These are phyloP conservation scores for Delonix regia DNA, from an alignment of 306 rosid genomes.

Conservation along the genomic window DNA sequence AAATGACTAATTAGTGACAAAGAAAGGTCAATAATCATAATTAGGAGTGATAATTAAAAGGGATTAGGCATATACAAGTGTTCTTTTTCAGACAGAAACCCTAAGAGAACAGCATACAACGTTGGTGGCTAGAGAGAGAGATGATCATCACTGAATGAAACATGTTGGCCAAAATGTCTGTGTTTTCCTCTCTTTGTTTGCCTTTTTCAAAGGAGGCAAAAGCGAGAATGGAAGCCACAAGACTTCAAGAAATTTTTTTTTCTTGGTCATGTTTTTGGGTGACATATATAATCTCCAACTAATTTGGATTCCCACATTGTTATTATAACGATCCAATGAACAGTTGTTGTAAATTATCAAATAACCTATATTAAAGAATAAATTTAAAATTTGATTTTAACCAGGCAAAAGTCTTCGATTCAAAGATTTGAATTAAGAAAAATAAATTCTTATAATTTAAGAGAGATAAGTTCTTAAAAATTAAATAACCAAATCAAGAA, in stretches of 20 bases:
- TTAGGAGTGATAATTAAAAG: constrained; percentile 37
- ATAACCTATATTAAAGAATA: too few species aligned
- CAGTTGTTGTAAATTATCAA: too few species aligned
- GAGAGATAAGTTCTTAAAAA: too few species aligned
- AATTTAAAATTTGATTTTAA: too few species aligned
- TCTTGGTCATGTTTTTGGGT: constrained; percentile 75
- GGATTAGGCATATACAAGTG: constrained; percentile 30
- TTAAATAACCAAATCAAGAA: too few species aligned
- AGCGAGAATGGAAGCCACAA: not conserved
- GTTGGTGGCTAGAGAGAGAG: not conserved
- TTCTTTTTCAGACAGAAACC: constrained; percentile 19
- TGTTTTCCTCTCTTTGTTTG: constrained; percentile 40
- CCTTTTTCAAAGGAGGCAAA: constrained; percentile 34
- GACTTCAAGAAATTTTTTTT: constrained; percentile 18
- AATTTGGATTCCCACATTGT: too few species aligned
- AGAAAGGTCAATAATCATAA: constrained; percentile 47
- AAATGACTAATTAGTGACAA: constrained; percentile 45
- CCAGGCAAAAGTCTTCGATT: too few species aligned
- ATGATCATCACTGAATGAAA: constrained; percentile 44
- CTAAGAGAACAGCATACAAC: not conserved
- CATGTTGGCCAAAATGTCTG: constrained; percentile 64
- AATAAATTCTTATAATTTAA: too few species aligned
- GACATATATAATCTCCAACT: constrained; percentile 46
- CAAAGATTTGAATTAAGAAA: too few species aligned
- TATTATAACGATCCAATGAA: too few species aligned